Evolutionary conservation across 495 filamentous ascomycete genomes (phyloP).

Genomic region (Neurospora sp.): DNA sequence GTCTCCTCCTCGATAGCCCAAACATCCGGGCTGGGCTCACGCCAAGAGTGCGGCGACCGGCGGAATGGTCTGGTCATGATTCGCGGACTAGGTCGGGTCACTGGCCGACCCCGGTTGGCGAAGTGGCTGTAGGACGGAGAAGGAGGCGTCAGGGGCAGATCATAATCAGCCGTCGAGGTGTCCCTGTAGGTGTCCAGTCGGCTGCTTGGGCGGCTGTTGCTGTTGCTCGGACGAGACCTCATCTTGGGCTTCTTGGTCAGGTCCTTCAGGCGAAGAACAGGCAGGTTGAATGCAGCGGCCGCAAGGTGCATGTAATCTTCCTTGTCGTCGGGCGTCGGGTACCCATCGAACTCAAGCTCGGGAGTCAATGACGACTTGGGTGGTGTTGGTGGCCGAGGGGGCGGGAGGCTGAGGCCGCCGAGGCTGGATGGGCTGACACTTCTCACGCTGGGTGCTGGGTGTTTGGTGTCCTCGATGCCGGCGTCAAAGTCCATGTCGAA

Average conservation of each 20-base stretch:
- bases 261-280: slow-evolving; percentile 15
- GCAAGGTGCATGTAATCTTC: slow-evolving; percentile 32
- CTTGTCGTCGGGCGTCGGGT: slow-evolving; percentile 20
- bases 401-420: slow-evolving; percentile 34
- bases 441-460: slow-evolving; percentile 28
- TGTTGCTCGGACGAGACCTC: background rate
- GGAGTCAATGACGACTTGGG: slow-evolving; percentile 25
- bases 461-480: slow-evolving; percentile 39
- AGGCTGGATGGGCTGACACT: slow-evolving; percentile 40
- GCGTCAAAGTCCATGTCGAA: slow-evolving; percentile 42
- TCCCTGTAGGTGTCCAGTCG: background rate
- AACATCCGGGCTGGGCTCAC: slow-evolving; percentile 42
- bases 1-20: slow-evolving; percentile 42
- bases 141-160: background rate
- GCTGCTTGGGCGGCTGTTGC: background rate
- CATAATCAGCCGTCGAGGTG: background rate
- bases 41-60: slow-evolving; percentile 34
- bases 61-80: slow-evolving; percentile 14
- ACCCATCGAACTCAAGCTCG: slow-evolving; percentile 18
- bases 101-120: slow-evolving; percentile 8
- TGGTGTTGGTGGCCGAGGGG: slow-evolving; percentile 23
- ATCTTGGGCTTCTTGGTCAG: slow-evolving; percentile 8
- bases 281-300: slow-evolving; percentile 8
- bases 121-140: background rate
- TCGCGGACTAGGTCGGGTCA: background rate